Percentiles rank a stretch among this genome's conserved stretches.
These are phyloP conservation scores for Podaxis sp. DNA, from an alignment of 768 basidiomycete genomes.

Conservation along the genomic window DNA sequence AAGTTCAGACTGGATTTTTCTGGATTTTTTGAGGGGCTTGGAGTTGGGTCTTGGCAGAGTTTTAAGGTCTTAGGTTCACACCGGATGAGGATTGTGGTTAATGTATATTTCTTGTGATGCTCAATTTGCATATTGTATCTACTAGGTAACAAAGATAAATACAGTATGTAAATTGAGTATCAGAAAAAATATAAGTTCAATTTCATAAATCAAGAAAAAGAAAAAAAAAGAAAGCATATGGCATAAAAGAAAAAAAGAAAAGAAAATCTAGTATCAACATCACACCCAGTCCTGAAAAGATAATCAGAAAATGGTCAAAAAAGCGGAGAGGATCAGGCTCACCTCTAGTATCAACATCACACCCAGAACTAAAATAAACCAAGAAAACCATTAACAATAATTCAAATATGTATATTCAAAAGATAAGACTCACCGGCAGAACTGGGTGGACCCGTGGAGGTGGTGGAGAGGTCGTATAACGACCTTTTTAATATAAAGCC, in stretches of 20 bases:
- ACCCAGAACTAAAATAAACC: constrained; percentile 1
- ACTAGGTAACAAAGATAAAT: too few species aligned
- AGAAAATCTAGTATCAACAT: constrained; percentile 5
- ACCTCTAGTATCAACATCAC: constrained; percentile 11
- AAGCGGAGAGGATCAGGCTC: not conserved
- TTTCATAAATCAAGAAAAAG: too few species aligned
- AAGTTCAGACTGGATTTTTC: not conserved
- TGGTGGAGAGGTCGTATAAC: constrained; percentile 14
- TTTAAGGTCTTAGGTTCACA: not conserved
- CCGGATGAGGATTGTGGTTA: not conserved
- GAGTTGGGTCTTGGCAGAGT: not conserved
- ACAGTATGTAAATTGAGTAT: too few species aligned
- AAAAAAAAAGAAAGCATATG: not conserved
- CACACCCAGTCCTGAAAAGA: not conserved
- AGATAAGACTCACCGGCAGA: constrained; percentile 9
- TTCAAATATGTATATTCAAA: not conserved
- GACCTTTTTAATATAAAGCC: not conserved
- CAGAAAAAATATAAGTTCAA: too few species aligned
- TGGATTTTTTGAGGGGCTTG: not conserved
- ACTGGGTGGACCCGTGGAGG: constrained; percentile 15
- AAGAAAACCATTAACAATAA: not conserved
- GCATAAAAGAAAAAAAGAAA: not conserved
- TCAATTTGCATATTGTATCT: not conserved
- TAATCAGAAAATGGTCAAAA: not conserved
- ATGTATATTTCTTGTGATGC: not conserved